These are phyloP conservation scores for Fusarium buharicum DNA, from an alignment of 2,329 filamentous ascomycete species.

Conservation along the genomic window DNA sequence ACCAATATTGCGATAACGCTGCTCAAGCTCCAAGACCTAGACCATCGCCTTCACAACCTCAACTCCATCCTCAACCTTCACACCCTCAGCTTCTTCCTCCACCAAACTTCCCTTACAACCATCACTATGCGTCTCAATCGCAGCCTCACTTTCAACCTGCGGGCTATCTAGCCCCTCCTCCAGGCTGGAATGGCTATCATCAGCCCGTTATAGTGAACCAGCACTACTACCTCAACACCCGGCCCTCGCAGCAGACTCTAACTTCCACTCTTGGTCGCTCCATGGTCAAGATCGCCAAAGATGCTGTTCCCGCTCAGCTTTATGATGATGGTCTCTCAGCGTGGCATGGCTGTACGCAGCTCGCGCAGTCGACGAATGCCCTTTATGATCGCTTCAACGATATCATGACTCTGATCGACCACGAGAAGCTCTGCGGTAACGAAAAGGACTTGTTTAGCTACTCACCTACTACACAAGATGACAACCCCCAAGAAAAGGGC, in stretches of 20 bases:
- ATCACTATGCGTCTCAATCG: constrained; percentile 39
- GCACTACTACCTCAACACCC: constrained; percentile 57
- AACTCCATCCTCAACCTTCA: constrained; percentile 12
- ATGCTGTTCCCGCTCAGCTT: constrained; percentile 53
- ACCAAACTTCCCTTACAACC: constrained; percentile 26
- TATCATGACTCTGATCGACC: constrained; percentile 78
- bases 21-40: neutral
- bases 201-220: constrained; percentile 62
- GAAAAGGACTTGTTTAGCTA: constrained; percentile 65
- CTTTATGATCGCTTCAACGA: constrained; percentile 73
- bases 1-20: neutral
- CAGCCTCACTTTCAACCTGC: constrained; percentile 40
- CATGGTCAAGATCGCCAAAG: constrained; percentile 56
- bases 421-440: constrained; percentile 63
- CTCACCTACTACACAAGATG: constrained; percentile 2
- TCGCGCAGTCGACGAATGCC: constrained; percentile 58
- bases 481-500: constrained; percentile 14
- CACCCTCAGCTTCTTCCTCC: constrained; percentile 18
- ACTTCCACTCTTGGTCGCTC: constrained; percentile 48
- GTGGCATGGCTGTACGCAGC: constrained; percentile 55
- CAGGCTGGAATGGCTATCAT: constrained; percentile 46
- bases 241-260: constrained; percentile 24
- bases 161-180: constrained; percentile 40
- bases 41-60: constrained; percentile 18
- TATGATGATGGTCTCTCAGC: constrained; percentile 57